Percentiles rank a stretch among this genome's conserved stretches.
phyloP scores from a whole-genome alignment of 2,329 filamentous ascomycete species.

The Paecilomyces sp. region DNA sequence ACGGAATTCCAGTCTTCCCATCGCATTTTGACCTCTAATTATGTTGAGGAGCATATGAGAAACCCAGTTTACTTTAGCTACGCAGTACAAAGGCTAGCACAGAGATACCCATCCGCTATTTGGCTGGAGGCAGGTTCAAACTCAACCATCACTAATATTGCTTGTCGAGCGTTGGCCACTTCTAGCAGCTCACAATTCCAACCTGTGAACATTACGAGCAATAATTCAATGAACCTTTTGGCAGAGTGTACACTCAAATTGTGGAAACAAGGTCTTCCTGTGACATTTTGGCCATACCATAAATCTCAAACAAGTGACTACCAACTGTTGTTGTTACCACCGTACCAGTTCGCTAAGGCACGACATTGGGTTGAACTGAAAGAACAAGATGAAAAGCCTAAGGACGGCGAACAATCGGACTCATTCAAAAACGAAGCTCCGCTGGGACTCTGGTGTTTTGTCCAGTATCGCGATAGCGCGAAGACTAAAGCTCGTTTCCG shows the following conservation, averaged over 20 bases:
- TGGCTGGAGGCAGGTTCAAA: not conserved
- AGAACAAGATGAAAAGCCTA: not conserved
- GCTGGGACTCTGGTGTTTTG: too few species aligned
- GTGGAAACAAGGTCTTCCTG: conserved; percentile 19
- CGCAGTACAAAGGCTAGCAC: conserved; percentile 11
- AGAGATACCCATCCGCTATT: not conserved
- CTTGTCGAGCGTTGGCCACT: conserved; percentile 15
- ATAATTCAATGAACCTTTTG: conserved; percentile 1
- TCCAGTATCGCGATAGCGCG: not conserved
- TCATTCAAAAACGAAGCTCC: too few species aligned
- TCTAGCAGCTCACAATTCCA: conserved; percentile 6
- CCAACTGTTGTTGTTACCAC: conserved; percentile 17
- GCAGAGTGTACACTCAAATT: conserved; percentile 9
- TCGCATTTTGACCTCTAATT: conserved; percentile 1
- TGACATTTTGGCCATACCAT: conserved; percentile 23
- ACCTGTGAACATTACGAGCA: conserved; percentile 6
- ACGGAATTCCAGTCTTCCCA: conserved; percentile 4
- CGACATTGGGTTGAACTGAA: conserved; percentile 23
- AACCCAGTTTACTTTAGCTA: conserved; percentile 41
- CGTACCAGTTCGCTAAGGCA: conserved; percentile 29
- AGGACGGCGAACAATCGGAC: not conserved
- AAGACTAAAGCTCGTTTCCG: conserved; percentile 24
- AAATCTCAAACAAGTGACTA: conserved; percentile 13
- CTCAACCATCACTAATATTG: conserved; percentile 23
- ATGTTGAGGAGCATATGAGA: conserved; percentile 32